phyloP scores from a whole-genome alignment of 768 basidiomycete genomes.

The Auricularia sp. region DNA sequence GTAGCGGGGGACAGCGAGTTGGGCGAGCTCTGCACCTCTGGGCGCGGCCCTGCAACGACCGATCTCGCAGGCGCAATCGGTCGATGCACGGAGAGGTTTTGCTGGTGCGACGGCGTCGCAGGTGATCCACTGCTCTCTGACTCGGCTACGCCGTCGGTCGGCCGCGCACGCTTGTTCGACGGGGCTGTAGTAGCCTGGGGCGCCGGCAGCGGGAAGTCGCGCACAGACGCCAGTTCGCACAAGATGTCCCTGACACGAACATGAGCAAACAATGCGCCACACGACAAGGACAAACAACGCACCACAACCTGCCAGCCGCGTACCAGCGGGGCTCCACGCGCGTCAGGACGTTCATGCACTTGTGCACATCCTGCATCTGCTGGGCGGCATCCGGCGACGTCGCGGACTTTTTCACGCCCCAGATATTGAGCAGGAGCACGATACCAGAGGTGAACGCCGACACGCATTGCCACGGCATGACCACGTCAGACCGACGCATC shows the following conservation, averaged over 20 bases:
- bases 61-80: too few species aligned
- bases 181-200: conserved; percentile 34
- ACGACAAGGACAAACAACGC: conserved; percentile 11
- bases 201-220: conserved; percentile 59
- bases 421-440: conserved; percentile 56
- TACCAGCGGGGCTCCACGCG: conserved; percentile 32
- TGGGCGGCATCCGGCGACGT: conserved; percentile 31
- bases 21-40: neutral
- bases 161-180: conserved; percentile 33
- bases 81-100: too few species aligned
- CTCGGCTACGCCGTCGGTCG: conserved; percentile 33
- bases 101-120: too few species aligned
- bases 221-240: conserved; percentile 61
- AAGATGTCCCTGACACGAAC: conserved; percentile 49
- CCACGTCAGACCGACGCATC: conserved; percentile 19
- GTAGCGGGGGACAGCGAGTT: neutral
- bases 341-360: conserved; percentile 45
- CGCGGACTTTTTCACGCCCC: conserved; percentile 46
- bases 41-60: too few species aligned
- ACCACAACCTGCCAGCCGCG: conserved; percentile 41
- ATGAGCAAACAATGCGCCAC: neutral
- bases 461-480: conserved; percentile 27
- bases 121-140: conserved; percentile 34
- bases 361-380: conserved; percentile 51
- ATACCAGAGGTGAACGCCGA: conserved; percentile 40